Evolutionary conservation across 805 yeast species (phyloP), one percentile per base, ranked within the genome.

Genomic region (Candida ficus): DNA sequence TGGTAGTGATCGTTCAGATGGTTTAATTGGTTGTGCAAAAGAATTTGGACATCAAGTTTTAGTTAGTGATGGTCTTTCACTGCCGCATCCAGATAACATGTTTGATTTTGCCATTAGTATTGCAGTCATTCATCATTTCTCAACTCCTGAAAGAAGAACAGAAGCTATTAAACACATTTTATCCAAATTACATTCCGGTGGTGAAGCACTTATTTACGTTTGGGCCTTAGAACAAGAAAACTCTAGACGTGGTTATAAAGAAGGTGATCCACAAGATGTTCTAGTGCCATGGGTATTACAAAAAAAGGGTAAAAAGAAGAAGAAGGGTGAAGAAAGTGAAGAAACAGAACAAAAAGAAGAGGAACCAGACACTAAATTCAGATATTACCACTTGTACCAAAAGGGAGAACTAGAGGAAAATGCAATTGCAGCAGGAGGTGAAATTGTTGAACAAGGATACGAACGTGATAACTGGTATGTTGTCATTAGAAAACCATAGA

Each of bases 401-500:
- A 63, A 83, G 45, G 97, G 96, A 1, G 99, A 93, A 58, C 67
- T 93, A 33, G 82, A 73, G 35, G 75, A 73, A 5, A 87, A 91
- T 53, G 84, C 85, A 20, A 55, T 50, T 17, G 54, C 56, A 20
- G 96, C 96, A 0, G 95, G 95, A 2, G 90, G 82, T 1, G 49
- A 41, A 4, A 68, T 90, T 1, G 69, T 83, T 0, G 77, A 73
- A 21, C 66, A 74, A 32, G 99, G 99, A 1, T 93, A 91, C 57
- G 98, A 93, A 58, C 77, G 75, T 56, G 99, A 91, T 57, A 91
- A 91, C 55, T 93, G 98, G 98, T 91, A 95, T 85, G 80, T 70
- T 3, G 64, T 81, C 4, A 66, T 71, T 4, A 39, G 41, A 41
- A 51, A 47, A 30, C 44, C 42, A 17, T 44, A 10, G 10, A 8